Base-by-base conservation (phyloP, 805 yeast genomes). In the Zygoascus tannicola region DNA sequence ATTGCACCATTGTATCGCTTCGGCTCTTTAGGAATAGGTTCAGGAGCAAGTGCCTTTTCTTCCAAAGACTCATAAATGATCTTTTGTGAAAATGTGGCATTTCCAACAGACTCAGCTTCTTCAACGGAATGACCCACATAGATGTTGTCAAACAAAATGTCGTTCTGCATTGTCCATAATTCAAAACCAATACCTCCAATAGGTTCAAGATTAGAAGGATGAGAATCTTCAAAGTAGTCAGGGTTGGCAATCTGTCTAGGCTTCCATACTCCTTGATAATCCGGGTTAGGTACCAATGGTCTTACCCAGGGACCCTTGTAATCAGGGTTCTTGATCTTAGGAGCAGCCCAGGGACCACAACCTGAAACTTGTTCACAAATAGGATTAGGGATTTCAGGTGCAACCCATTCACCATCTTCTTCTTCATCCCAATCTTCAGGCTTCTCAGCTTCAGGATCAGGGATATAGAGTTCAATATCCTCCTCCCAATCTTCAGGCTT, bases 361-460 rank as follows among this genome's bases (percentile, higher is more conserved):
- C 69, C 73, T 0, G 95, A 32, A 21, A 42, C 22, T 12, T 57
- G 54, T 23, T 65, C 69, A 63, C 97, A 87, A 46, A 67, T 76
- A 8, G 96, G 95, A 59, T 87, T 87, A 37, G 66, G 67, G 38
- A 86, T 69, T 39, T 68, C 61, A 21, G 90, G 87, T 2, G 87
- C 81, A 35, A 67, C 55, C 94, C 94, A 88, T 55, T 72, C 80
- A 4, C 95, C 96, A 58, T 86, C 95, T 58, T 82, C 88, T 52
- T 80, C 88, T 35, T 85, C 95, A 57, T 84, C 84, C 96, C 96
- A 87, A 56, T 74, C 80, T 37, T 69, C 81, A 16, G 95, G 95
- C 54, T 70, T 74, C 26, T 48, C 56, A 22, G 85, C 80, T 1
- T 67, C 69, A 33, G 94, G 86, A 59, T 87, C 92, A 8, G 73